Base-by-base conservation (phyloP, 352 stramenopile genomes). In the Pythium myriotylum region DNA sequence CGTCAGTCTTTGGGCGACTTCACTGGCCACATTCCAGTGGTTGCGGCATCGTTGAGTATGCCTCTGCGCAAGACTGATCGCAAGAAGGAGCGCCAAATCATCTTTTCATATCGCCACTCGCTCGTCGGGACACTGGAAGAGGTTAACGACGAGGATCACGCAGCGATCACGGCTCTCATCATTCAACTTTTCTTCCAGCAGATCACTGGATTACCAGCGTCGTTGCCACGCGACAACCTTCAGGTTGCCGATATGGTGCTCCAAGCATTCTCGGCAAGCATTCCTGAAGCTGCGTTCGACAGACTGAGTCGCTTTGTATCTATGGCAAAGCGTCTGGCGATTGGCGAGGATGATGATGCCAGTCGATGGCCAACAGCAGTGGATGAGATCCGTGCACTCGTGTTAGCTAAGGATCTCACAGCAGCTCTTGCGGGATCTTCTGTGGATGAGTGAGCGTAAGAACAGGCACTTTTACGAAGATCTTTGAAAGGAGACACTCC, bases 151-250 rank as follows among this genome's bases (percentile, higher is more conserved):
- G 53, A 75, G 4, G 58, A 79, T 8, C 47, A 72, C 17, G 54
- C 78, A 22, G 49, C 74, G 14, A 59, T 80, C 27, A 56, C 52
- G 10, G 67, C 73, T 23, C 58, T 78, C 0, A 17, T 78, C 39
- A 39, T 77, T 45, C 77, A 91, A 65, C 74, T 92, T 32, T 80
- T 91, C 22, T 89, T 92, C 57, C 84, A 92, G 68, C 81, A 92
- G 51, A 65, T 54, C 12, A 88, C 77, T 6, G 68, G 76, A 0
- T 62, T 92, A 29, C 78, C 78, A 1, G 65, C 56, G 23, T 73
- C 68, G 35, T 81, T 91, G 39, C 82, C 82, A 19, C 54, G 50
- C 19, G 59, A 70, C n/a, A 66, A 64, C 22, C 17, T 80, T 12
- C 50, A 60, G 6, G 79, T 81, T n/a, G 61, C 67, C 7, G 24